These are phyloP conservation scores for Ogataea saltuana DNA, from an alignment of 805 yeast species.

Conservation along the genomic window DNA sequence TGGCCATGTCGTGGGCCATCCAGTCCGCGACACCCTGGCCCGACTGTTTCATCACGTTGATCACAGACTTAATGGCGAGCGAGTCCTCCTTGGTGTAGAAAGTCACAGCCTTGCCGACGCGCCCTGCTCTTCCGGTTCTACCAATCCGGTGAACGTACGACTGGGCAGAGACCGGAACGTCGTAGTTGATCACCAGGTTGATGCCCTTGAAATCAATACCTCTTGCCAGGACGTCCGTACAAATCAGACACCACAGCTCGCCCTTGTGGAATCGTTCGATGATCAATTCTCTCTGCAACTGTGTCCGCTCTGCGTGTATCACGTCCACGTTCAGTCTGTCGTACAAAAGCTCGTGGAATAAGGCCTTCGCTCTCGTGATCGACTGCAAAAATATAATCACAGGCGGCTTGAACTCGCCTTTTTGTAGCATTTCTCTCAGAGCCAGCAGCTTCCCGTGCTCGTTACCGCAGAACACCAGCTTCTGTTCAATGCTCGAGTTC, in stretches of 20 bases:
- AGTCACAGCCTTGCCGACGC: slow-evolving; percentile 83
- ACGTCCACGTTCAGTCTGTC: slow-evolving; percentile 93
- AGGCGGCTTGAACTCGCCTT: slow-evolving; percentile 89
- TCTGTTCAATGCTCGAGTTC: slow-evolving; percentile 76
- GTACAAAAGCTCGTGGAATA: slow-evolving; percentile 88
- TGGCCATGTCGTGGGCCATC: slow-evolving; percentile 68
- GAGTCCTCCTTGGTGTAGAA: slow-evolving; percentile 90
- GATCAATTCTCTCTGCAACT: slow-evolving; percentile 79
- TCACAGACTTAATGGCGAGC: slow-evolving; percentile 71
- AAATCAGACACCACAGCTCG: slow-evolving; percentile 92
- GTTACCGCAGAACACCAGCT: slow-evolving; percentile 80
- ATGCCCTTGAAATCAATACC: slow-evolving; percentile 98
- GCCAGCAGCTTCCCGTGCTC: slow-evolving; percentile 96
- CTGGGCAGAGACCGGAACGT: slow-evolving; percentile 91
- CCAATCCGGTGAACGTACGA: slow-evolving; percentile 97
- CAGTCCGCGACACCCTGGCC: slow-evolving; percentile 65
- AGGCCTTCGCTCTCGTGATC: slow-evolving; percentile 89
- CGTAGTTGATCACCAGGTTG: slow-evolving; percentile 91
- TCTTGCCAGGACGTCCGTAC: slow-evolving; percentile 94
- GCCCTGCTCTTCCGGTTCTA: slow-evolving; percentile 96
- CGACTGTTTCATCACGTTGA: slow-evolving; percentile 90
- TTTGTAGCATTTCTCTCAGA: slow-evolving; percentile 80
- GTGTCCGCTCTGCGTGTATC: slow-evolving; percentile 92
- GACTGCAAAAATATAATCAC: slow-evolving; percentile 89
- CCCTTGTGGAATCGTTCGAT: slow-evolving; percentile 86